These are phyloP conservation scores for Populus hybrid DNA, from an alignment of 441 rosid species.

Conservation along the genomic window DNA sequence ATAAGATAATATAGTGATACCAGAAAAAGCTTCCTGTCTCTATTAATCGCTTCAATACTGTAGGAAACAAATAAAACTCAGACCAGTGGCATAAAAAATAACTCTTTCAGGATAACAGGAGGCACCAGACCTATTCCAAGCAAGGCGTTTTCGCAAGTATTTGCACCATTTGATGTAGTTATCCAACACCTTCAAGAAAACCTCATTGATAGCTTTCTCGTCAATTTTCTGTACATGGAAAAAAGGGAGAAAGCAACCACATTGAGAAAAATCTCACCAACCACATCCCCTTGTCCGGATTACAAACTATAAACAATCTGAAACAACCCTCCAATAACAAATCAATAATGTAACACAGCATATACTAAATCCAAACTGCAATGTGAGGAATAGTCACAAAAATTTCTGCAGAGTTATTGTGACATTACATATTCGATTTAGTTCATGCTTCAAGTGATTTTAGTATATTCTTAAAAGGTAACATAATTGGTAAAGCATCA, in stretches of 20 bases:
- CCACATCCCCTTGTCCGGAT: conserved; percentile 3
- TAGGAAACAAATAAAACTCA: conserved; percentile 19
- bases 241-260: neutral
- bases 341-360: neutral
- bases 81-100: conserved; percentile 15
- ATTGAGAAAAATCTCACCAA: neutral
- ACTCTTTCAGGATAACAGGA: conserved; percentile 18
- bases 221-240: conserved; percentile 70
- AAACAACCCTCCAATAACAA: neutral
- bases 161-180: conserved; percentile 99
- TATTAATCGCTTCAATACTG: conserved; percentile 88
- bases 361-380: neutral
- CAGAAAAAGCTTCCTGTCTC: conserved; percentile 90
- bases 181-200: conserved; percentile 86
- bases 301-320: conserved; percentile 14
- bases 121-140: conserved; percentile 72
- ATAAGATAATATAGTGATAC: conserved; percentile 91
- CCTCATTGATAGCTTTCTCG: conserved; percentile 91
- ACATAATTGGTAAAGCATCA: neutral
- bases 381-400: neutral
- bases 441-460: neutral
- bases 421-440: neutral
- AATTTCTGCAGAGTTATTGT: neutral
- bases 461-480: neutral
- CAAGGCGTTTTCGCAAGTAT: conserved; percentile 77